Conservation (phyloP, 2,329 filamentous ascomycete species). For the Thelonectria rubi region DNA sequence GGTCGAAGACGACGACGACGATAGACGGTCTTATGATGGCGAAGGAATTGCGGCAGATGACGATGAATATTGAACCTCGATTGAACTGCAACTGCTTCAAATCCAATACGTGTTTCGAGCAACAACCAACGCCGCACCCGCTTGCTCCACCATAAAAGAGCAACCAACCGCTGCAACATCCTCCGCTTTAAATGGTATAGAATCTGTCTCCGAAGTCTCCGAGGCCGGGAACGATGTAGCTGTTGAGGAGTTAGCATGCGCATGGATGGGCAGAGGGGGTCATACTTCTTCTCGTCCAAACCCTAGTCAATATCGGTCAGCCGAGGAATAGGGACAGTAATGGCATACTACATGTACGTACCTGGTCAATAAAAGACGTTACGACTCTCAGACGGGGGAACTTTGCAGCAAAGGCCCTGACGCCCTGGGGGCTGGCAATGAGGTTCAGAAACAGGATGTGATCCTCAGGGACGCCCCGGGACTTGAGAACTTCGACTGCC, state of each 20-base stretch:
- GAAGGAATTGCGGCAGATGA: slow-evolving; percentile 64
- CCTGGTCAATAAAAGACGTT: slow-evolving; percentile 92
- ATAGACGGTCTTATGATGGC: slow-evolving; percentile 60
- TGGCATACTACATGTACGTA: slow-evolving; percentile 43
- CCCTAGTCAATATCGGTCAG: slow-evolving; percentile 60
- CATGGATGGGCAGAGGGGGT: slow-evolving; percentile 16
- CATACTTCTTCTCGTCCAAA: slow-evolving; percentile 96
- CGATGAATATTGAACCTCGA: slow-evolving; percentile 61
- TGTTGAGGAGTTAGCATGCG: slow-evolving; percentile 56
- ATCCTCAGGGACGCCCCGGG: slow-evolving; percentile 91
- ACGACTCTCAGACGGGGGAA: slow-evolving; percentile 92
- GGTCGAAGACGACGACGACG: slow-evolving; percentile 59
- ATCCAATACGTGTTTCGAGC: slow-evolving; percentile 32
- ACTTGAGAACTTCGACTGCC: slow-evolving; percentile 93
- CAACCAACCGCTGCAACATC: slow-evolving; percentile 23
- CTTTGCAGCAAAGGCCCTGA: slow-evolving; percentile 85
- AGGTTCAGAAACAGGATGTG: slow-evolving; percentile 96
- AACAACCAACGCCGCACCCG: slow-evolving; percentile 24
- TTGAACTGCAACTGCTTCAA: slow-evolving; percentile 34
- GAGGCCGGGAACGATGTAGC: slow-evolving; percentile 93
- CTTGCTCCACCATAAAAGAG: slow-evolving; percentile 24
- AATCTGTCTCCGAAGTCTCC: slow-evolving; percentile 97
- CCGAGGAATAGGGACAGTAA: slow-evolving; percentile 18
- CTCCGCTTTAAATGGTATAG: slow-evolving; percentile 77
- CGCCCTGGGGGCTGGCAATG: slow-evolving; percentile 95